Conservation (phyloP, 345 rosid genomes). For the Turritis glabra region DNA sequence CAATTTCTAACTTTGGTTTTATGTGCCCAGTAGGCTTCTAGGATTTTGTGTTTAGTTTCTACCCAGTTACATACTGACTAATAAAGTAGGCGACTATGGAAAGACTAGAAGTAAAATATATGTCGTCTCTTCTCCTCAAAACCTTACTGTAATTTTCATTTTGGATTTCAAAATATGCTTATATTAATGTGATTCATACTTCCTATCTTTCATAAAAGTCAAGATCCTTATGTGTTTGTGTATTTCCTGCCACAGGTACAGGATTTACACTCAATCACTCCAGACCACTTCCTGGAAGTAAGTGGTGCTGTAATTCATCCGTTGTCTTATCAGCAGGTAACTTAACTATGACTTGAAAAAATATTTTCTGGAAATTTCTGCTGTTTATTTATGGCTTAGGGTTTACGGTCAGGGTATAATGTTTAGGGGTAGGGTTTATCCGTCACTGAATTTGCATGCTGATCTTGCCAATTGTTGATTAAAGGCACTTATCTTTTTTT, state of each 20-base stretch:
- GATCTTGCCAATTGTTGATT: not conserved
- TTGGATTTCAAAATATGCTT: constrained; percentile 9
- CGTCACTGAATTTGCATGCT: not conserved
- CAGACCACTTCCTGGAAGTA: constrained; percentile 83
- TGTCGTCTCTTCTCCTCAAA: not conserved
- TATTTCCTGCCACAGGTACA: constrained; percentile 64
- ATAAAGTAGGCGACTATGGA: not conserved
- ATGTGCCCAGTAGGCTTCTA: constrained; percentile 4
- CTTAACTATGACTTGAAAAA: constrained; percentile 14
- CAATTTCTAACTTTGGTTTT: constrained; percentile 4
- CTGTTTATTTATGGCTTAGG: constrained; percentile 17
- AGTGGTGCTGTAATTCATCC: constrained; percentile 95
- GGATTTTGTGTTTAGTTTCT: constrained; percentile 10
- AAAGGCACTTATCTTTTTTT: not conserved
- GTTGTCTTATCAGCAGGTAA: constrained; percentile 94
- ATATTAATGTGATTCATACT: constrained; percentile 12
- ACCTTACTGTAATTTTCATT: not conserved
- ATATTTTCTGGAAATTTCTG: not conserved
- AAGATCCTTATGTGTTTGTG: constrained; percentile 16
- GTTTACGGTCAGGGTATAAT: constrained; percentile 2
- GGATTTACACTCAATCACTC: constrained; percentile 91
- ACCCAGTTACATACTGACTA: not conserved
- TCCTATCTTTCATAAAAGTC: constrained; percentile 4
- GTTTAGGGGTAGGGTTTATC: constrained; percentile 1
- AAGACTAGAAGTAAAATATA: constrained; percentile 6